A percentile compares a stretch with the other conserved stretches of the same genome.
Conservation (phyloP, 2,329 filamentous ascomycete genomes). For the Nemania abortiva region DNA sequence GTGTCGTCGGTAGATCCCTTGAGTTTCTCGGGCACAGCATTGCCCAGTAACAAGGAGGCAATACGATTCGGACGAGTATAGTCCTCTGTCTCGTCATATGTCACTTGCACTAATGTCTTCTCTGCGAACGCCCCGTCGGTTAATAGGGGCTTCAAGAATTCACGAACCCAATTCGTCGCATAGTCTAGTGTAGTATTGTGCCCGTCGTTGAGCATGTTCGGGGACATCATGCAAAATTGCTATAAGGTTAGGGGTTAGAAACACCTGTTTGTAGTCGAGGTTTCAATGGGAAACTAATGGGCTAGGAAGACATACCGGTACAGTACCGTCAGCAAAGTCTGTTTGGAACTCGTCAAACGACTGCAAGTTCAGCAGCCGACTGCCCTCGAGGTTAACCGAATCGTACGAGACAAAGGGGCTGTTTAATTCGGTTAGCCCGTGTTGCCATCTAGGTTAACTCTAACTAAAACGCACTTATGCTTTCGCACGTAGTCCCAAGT, state of each 20-base stretch:
- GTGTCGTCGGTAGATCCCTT: conserved; percentile 74
- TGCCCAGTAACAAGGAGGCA: conserved; percentile 78
- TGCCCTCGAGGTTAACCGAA: conserved; percentile 55
- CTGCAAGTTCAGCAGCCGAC: conserved; percentile 69
- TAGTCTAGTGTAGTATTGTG: conserved; percentile 78
- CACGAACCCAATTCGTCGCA: conserved; percentile 75
- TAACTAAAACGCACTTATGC: conserved; percentile 52
- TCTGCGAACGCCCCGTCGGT: conserved; percentile 76
- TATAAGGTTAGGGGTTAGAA: conserved; percentile 15
- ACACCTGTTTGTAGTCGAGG: neutral
- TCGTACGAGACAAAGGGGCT: conserved; percentile 59
- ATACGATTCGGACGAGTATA: conserved; percentile 77
- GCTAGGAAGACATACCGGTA: conserved; percentile 57
- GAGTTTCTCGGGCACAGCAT: conserved; percentile 72
- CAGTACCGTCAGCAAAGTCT: conserved; percentile 65
- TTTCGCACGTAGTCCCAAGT: conserved; percentile 56
- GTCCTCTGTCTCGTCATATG: conserved; percentile 81
- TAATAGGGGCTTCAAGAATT: conserved; percentile 77
- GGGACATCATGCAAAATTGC: conserved; percentile 74
- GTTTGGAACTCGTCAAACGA: conserved; percentile 71
- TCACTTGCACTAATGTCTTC: conserved; percentile 79
- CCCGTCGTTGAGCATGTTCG: conserved; percentile 74
- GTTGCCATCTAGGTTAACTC: neutral
- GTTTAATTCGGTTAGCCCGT: conserved; percentile 15
- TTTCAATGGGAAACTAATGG: neutral